Conservation (phyloP, 768 basidiomycete genomes). For the Hypholoma sublateritium region DNA sequence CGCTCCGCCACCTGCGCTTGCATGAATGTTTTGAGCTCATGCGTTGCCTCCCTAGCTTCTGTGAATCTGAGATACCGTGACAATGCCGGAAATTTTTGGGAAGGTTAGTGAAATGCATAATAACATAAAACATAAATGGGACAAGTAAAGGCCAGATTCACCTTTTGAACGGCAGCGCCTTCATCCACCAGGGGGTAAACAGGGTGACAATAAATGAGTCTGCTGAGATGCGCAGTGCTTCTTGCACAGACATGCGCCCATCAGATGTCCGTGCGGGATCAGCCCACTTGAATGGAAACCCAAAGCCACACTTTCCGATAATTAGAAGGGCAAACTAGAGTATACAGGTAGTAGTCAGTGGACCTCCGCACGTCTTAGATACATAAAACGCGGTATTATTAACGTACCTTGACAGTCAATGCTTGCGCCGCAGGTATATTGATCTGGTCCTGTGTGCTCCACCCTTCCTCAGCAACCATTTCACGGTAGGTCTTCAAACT, state of each 20-base stretch:
- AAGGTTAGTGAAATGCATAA: too few species aligned
- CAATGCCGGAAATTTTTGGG: too few species aligned
- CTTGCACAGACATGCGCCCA: slow-evolving; percentile 33
- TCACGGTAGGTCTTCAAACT: slow-evolving; percentile 34
- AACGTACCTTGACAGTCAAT: slow-evolving; percentile 35
- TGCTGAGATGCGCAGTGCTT: slow-evolving; percentile 28
- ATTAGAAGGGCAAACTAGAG: slow-evolving; percentile 41
- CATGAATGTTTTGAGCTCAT: slow-evolving; percentile 35
- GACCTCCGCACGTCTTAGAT: too few species aligned
- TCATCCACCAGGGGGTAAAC: slow-evolving; percentile 37
- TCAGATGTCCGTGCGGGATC: slow-evolving; percentile 35
- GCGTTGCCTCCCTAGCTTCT: neutral
- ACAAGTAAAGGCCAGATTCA: slow-evolving; percentile 14
- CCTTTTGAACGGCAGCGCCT: slow-evolving; percentile 32
- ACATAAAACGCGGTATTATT: neutral
- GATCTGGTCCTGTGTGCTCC: slow-evolving; percentile 27
- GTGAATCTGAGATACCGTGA: too few species aligned
- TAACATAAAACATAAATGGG: too few species aligned
- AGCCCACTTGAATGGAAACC: slow-evolving; percentile 42
- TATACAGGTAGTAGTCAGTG: slow-evolving; percentile 8
- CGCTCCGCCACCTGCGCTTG: slow-evolving; percentile 30
- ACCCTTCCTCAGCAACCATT: slow-evolving; percentile 38
- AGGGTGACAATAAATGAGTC: slow-evolving; percentile 27
- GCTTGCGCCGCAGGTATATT: slow-evolving; percentile 31
- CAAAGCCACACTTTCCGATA: slow-evolving; percentile 47